These are phyloP conservation scores for Peronospora farinosa DNA, from an alignment of 352 stramenopile genomes.

Conservation along the genomic window DNA sequence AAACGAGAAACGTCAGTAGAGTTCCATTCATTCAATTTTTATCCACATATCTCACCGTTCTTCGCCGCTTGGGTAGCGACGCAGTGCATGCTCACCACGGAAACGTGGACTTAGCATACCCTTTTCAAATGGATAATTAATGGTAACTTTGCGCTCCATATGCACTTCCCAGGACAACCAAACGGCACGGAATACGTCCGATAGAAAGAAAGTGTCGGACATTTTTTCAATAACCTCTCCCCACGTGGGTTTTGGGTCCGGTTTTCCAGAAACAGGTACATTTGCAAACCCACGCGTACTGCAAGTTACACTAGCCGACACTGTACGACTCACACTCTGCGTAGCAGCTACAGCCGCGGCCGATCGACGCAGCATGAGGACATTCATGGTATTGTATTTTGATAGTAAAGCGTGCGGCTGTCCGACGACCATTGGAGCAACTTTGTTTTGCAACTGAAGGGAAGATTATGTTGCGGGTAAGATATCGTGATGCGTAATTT, in stretches of 20 bases:
- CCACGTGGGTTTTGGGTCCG: slow-evolving; percentile 54
- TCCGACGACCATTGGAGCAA: slow-evolving; percentile 3
- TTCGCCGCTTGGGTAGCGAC: slow-evolving; percentile 98
- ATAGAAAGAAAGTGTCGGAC: slow-evolving; percentile 80
- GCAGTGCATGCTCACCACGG: slow-evolving; percentile 96
- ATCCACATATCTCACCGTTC: slow-evolving; percentile 76
- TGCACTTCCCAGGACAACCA: slow-evolving; percentile 81
- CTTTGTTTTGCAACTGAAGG: background rate
- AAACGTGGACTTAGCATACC: slow-evolving; percentile 94
- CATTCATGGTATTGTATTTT: slow-evolving; percentile 38
- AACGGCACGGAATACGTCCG: slow-evolving; percentile 68
- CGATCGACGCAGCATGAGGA: slow-evolving; percentile 57
- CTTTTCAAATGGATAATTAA: slow-evolving; percentile 99
- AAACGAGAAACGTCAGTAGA: slow-evolving; percentile 1
- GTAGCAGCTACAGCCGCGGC: slow-evolving; percentile 31
- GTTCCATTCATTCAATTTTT: slow-evolving; percentile 4
- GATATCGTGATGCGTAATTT: background rate
- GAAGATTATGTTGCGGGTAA: background rate
- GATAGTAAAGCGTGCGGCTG: slow-evolving; percentile 15
- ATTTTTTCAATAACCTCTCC: slow-evolving; percentile 75
- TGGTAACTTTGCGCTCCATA: slow-evolving; percentile 92
- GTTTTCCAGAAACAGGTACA: slow-evolving; percentile 19
- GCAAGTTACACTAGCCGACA: slow-evolving; percentile 6
- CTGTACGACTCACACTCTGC: slow-evolving; percentile 20
- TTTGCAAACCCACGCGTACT: slow-evolving; percentile 33